A percentile compares a stretch with the other conserved stretches of the same genome.
These are phyloP conservation scores for Myrica gale DNA, from an alignment of 306 rosid species.

Conservation along the genomic window DNA sequence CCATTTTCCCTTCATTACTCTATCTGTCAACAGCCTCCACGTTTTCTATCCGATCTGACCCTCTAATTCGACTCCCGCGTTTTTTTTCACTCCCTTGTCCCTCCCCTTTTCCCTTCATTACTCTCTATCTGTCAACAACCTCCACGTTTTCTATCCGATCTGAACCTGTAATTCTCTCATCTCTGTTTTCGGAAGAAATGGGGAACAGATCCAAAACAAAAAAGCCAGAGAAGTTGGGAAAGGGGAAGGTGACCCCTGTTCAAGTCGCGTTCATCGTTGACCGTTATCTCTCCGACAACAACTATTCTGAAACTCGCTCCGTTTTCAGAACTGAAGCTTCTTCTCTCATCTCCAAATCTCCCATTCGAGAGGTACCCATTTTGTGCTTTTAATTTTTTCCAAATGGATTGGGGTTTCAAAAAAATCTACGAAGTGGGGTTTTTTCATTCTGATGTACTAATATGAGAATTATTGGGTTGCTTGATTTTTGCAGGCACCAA, in stretches of 20 bases:
- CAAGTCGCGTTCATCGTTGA: conserved; percentile 90
- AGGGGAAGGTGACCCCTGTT: conserved; percentile 60
- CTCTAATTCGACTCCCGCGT: too few species aligned
- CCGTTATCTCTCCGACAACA: conserved; percentile 62
- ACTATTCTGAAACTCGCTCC: conserved; percentile 52
- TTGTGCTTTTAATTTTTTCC: background rate
- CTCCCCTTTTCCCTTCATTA: background rate
- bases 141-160: background rate
- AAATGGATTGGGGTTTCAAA: too few species aligned
- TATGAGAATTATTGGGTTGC: background rate
- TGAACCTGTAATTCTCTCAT: background rate
- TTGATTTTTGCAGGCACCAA: conserved; percentile 46
- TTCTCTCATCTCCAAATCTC: conserved; percentile 59
- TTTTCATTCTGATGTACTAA: background rate
- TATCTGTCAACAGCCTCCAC: background rate
- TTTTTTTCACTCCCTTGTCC: too few species aligned
- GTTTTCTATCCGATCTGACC: conserved; percentile 2
- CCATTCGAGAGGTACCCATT: conserved; percentile 53
- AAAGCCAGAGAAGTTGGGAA: conserved; percentile 40
- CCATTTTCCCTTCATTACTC: background rate
- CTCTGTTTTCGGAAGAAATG: conserved; percentile 30
- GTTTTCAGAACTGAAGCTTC: conserved; percentile 68
- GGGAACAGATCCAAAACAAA: conserved; percentile 55
- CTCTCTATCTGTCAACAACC: background rate
- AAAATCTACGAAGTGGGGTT: too few species aligned